These are phyloP conservation scores for Lithocarpus polystachyus DNA, from an alignment of 306 rosid species.

Conservation along the genomic window DNA sequence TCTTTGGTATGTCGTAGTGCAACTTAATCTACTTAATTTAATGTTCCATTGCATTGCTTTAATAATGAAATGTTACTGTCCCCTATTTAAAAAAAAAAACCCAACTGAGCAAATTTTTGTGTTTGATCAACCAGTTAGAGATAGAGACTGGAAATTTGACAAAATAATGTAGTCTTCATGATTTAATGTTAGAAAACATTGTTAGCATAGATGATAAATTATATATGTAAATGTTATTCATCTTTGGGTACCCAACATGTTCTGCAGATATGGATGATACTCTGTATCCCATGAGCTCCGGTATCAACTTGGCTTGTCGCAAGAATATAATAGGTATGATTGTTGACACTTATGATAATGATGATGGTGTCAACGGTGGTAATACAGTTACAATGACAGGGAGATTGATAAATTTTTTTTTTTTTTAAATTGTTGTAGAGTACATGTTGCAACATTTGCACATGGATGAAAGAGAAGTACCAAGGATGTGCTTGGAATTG, in stretches of 20 bases:
- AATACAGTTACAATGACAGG: constrained; percentile 7
- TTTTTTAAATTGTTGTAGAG: constrained; percentile 33
- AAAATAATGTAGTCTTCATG: neutral
- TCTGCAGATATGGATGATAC: constrained; percentile 85
- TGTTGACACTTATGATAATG: neutral
- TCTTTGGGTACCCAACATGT: constrained; percentile 17
- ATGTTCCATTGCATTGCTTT: neutral
- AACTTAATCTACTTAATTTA: constrained; percentile 11
- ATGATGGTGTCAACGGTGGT: neutral
- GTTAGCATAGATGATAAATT: neutral
- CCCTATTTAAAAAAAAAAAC: neutral
- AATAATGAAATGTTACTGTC: neutral
- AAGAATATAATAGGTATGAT: constrained; percentile 67
- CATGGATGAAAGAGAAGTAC: constrained; percentile 67
- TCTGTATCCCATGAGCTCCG: constrained; percentile 74
- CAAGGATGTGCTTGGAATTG: constrained; percentile 69
- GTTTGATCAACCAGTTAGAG: neutral
- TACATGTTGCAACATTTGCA: constrained; percentile 63
- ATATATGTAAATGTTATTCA: neutral
- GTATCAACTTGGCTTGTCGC: constrained; percentile 72
- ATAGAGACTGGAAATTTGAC: neutral
- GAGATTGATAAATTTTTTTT: neutral
- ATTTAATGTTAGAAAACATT: neutral
- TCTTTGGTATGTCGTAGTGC: constrained; percentile 60
- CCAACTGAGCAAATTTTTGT: neutral